Evolutionary conservation across 2,329 filamentous ascomycete genomes (phyloP), one percentile per base, ranked within the genome.

Genomic region (Diaporthe sp.): DNA sequence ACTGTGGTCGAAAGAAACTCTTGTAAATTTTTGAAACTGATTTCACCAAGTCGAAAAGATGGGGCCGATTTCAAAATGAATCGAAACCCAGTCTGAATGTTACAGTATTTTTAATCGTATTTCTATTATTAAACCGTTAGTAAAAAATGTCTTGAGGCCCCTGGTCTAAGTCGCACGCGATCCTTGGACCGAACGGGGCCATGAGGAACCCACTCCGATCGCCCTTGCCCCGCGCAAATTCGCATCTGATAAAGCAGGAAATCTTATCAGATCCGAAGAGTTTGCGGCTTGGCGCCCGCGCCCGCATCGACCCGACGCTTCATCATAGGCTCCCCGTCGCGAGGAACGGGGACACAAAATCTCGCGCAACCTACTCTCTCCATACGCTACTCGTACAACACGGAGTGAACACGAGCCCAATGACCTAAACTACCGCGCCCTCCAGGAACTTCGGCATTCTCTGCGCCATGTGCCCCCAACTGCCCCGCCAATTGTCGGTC

Each of bases 391-490:
- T 28, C 53, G 37, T 63, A 34, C 55, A 61, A 72, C 28, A 17
- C 53, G 17, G 39, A 37, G 42, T 60, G 42, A 60, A 57, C 42
- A 57, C 28, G 39, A 57, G 34, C 57, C 67, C 28, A 63, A 57
- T 65, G 49, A 15, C 51, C 39, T 68, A 28, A 31, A 39, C 28
- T 49, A 49, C 28, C 39, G 25, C 31, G 42, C 34, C 28, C 22
- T 65, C 22, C 42, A 51, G 37, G 39, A 13, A 44, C 42, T 57
- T 8, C 58, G 49, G 60, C 73, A 60, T 39, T 55, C 60, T 58
- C 55, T 76, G 61, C 68, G 73, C 75, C 72, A 76, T 76, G 75
- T 71, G 28, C 68, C 47, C 25, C 55, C 51, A 42, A 39, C 53
- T 70, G 68, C 68, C 60, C 75, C 68, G 68, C 75, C 75, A 31